Percentiles rank a stretch among this genome's conserved stretches.
Conservation (phyloP, 2,329 filamentous ascomycete genomes). For the Botryotinia globosa region DNA sequence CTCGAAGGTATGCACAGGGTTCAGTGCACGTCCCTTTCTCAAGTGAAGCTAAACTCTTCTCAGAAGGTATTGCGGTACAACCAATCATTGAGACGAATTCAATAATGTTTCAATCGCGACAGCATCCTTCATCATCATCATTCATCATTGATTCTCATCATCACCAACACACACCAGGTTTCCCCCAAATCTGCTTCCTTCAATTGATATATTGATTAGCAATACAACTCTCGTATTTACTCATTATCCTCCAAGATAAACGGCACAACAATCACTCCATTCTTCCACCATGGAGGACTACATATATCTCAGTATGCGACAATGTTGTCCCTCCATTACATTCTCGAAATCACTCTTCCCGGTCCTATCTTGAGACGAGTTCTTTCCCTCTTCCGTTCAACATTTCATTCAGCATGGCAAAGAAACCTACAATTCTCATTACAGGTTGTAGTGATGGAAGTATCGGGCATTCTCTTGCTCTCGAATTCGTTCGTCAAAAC, state of each 20-base stretch:
- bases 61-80: neutral
- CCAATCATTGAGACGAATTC: slow-evolving; percentile 1
- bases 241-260: neutral
- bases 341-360: neutral
- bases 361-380: neutral
- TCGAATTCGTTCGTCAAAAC: neutral
- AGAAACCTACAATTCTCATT: neutral
- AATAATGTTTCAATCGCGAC: neutral
- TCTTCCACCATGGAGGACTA: neutral
- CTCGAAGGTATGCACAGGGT: neutral
- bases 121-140: neutral
- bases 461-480: neutral
- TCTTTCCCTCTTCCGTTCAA: no score
- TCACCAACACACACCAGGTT: neutral
- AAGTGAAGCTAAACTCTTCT: neutral
- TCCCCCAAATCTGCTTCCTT: neutral
- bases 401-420: neutral
- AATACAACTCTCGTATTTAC: neutral
- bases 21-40: neutral
- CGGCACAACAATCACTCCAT: neutral
- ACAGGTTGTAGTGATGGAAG: neutral
- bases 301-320: neutral
- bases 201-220: neutral
- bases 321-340: neutral
- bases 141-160: neutral